Evolutionary conservation across 164 flowering plant species (phyloP).

Genomic region (Vitis rotundifolia): DNA sequence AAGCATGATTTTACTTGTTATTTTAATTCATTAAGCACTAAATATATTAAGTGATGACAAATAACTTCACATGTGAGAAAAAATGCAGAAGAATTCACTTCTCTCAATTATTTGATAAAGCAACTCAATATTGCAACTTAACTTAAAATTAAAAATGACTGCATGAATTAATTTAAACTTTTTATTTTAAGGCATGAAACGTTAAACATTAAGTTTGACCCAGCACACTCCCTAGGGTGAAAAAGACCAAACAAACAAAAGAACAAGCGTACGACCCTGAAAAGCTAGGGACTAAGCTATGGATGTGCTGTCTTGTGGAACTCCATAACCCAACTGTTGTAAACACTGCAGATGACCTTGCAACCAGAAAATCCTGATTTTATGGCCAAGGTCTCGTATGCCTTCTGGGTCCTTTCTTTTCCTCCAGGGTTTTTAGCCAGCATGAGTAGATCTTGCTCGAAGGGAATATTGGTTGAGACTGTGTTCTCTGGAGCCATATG

Average conservation of each 20-base stretch:
- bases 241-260: background rate
- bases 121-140: no score
- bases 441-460: conserved; percentile 24
- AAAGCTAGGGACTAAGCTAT: background rate
- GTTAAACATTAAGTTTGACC: no score
- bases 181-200: no score
- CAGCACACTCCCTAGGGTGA: no score
- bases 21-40: no score
- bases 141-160: no score
- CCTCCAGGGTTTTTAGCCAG: conserved; percentile 29
- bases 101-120: no score
- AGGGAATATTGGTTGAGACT: conserved; percentile 11
- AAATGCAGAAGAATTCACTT: no score
- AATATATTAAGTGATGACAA: no score
- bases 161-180: no score
- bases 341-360: conserved; percentile 22
- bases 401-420: conserved; percentile 30
- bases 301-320: conserved; percentile 12
- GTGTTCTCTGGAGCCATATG: conserved; percentile 19
- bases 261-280: background rate
- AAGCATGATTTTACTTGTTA: no score
- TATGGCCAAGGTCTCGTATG: conserved; percentile 19
- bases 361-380: conserved; percentile 24
- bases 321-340: conserved; percentile 33
- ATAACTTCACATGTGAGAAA: no score